Percentiles rank a stretch among this genome's conserved stretches.
These are phyloP conservation scores for Thielaviopsis populi DNA, from an alignment of 2,329 filamentous ascomycete genomes.

Conservation along the genomic window DNA sequence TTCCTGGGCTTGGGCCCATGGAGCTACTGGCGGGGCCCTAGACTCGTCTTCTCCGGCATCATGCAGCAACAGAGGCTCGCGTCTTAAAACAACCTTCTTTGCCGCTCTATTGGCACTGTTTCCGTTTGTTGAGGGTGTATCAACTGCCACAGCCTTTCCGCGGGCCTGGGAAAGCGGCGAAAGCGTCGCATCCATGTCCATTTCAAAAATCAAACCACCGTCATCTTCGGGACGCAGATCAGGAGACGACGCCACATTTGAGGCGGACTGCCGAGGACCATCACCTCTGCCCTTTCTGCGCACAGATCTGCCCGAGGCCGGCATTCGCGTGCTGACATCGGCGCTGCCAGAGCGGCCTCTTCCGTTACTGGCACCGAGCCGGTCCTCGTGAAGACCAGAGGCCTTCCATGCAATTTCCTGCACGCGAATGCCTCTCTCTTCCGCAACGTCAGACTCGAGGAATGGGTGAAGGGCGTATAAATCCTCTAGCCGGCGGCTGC, in stretches of 20 bases:
- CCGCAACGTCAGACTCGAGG: slow-evolving; percentile 49
- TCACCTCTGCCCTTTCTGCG: slow-evolving; percentile 29
- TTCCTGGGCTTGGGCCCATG: slow-evolving; percentile 9
- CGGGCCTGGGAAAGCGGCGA: neutral
- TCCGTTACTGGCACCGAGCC: neutral
- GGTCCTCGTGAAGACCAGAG: slow-evolving; percentile 38
- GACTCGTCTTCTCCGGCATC: neutral
- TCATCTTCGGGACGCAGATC: neutral
- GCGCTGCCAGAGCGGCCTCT: slow-evolving; percentile 29
- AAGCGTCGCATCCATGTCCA: slow-evolving; percentile 11
- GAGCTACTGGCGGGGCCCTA: slow-evolving; percentile 1
- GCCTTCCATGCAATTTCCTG: slow-evolving; percentile 60
- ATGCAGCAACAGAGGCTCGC: neutral
- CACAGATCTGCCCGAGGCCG: slow-evolving; percentile 30
- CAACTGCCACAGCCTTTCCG: neutral
- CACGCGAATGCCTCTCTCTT: slow-evolving; percentile 53
- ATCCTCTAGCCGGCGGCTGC: slow-evolving; percentile 54
- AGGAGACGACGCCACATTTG: neutral
- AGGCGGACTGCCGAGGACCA: neutral
- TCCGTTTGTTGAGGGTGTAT: neutral
- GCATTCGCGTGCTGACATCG: neutral
- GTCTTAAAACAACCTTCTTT: slow-evolving; percentile 4
- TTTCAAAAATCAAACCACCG: slow-evolving; percentile 14
- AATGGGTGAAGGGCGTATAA: slow-evolving; percentile 43
- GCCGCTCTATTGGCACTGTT: neutral